phyloP scores from a whole-genome alignment of 306 rosid species.

The Parietaria judaica region DNA sequence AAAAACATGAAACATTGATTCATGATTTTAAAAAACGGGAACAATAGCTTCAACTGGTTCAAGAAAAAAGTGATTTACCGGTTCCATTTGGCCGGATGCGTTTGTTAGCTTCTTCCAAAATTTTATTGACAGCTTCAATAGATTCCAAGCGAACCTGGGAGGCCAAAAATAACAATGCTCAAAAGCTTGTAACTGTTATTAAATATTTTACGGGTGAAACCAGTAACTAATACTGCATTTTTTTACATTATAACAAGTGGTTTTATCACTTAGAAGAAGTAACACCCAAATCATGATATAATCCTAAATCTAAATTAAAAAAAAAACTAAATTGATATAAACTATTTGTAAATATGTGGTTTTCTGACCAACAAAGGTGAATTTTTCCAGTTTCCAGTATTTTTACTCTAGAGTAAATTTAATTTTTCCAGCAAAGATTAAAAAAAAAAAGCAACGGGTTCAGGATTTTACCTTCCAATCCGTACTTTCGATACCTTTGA shows the following conservation, averaged over 20 bases:
- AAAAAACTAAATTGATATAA: no score
- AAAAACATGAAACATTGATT: constrained; percentile 5
- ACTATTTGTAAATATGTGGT: no score
- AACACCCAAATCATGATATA: no score
- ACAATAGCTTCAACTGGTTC: not conserved
- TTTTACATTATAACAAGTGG: no score
- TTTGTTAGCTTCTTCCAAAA: constrained; percentile 95
- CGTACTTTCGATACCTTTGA: constrained; percentile 86
- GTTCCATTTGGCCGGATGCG: constrained; percentile 95
- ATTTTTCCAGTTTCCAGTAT: no score
- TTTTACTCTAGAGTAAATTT: no score
- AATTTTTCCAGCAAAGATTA: not conserved
- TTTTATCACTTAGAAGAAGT: no score
- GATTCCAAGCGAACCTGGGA: constrained; percentile 89
- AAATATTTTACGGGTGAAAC: no score
- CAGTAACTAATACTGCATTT: no score
- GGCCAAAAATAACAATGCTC: constrained; percentile 8
- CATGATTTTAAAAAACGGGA: not conserved
- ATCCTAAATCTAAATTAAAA: no score
- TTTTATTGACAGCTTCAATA: constrained; percentile 83
- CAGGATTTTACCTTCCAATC: constrained; percentile 86
- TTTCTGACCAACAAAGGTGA: no score
- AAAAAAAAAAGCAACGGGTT: not conserved
- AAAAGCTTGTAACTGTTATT: constrained; percentile 6
- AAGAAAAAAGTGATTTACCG: constrained; percentile 29